Evolutionary conservation across 768 basidiomycete genomes (phyloP).

Genomic region (Tricholoma saponaceum): DNA sequence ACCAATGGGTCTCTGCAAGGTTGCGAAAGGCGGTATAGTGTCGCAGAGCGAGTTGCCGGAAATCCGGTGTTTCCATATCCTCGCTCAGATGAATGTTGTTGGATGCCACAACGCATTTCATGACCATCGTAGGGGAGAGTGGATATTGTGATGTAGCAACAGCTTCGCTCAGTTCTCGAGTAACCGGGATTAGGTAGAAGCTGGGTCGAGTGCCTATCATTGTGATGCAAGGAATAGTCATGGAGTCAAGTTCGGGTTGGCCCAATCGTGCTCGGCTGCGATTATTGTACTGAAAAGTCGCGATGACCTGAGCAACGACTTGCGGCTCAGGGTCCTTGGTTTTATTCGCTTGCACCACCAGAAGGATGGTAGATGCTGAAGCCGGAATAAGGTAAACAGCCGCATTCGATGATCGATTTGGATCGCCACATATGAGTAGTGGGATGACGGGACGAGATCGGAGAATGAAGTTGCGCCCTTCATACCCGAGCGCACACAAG

Average conservation of each 20-base stretch:
- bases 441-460: constrained; percentile 11
- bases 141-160: constrained; percentile 20
- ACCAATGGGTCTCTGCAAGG: constrained; percentile 25
- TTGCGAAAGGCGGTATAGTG: constrained; percentile 25
- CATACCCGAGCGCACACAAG: constrained; percentile 8
- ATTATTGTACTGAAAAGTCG: constrained; percentile 29
- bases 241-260: constrained; percentile 14
- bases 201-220: constrained; percentile 29
- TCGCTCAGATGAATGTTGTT: constrained; percentile 9
- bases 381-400: constrained; percentile 9
- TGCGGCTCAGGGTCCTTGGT: constrained; percentile 15
- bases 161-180: constrained; percentile 23
- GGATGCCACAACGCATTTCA: constrained; percentile 19
- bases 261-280: constrained; percentile 14
- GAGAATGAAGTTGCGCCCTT: constrained; percentile 4
- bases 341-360: constrained; percentile 14
- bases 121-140: constrained; percentile 17
- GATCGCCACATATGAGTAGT: constrained; percentile 14
- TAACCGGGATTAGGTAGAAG: constrained; percentile 33
- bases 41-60: constrained; percentile 21
- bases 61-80: constrained; percentile 27
- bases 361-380: constrained; percentile 10
- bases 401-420: constrained; percentile 4
- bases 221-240: constrained; percentile 30
- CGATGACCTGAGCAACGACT: constrained; percentile 26